phyloP scores from a whole-genome alignment of 2,329 filamentous ascomycete genomes.

The Colletotrichum coccodes region DNA sequence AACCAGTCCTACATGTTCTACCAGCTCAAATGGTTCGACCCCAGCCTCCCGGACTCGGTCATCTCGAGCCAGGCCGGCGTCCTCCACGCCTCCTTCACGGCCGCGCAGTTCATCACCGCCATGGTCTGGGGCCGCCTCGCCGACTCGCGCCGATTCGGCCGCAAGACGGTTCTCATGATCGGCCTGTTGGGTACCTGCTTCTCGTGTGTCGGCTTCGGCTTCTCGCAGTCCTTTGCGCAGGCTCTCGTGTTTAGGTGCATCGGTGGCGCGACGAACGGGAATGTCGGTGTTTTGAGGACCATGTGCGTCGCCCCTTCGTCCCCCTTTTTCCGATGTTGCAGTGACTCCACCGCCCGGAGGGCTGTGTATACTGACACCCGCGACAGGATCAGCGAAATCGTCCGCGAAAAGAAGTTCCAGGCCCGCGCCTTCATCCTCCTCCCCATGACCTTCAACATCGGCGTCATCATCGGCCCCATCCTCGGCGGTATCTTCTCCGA shows the following conservation, averaged over 20 bases:
- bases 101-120: constrained; percentile 83
- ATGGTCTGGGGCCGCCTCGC: constrained; percentile 84
- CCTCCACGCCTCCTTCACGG: constrained; percentile 82
- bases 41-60: constrained; percentile 63
- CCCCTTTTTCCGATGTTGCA: constrained; percentile 27
- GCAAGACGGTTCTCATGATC: constrained; percentile 82
- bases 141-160: constrained; percentile 70
- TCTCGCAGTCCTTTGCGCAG: constrained; percentile 71
- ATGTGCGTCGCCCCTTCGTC: constrained; percentile 56
- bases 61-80: constrained; percentile 84
- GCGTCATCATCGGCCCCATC: constrained; percentile 56
- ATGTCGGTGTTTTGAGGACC: constrained; percentile 67
- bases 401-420: constrained; percentile 58
- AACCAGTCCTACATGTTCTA: constrained; percentile 83
- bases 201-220: constrained; percentile 78
- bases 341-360: constrained; percentile 50
- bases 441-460: constrained; percentile 60
- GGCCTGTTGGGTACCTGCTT: constrained; percentile 75
- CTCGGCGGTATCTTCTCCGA: constrained; percentile 77
- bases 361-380: background rate
- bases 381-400: constrained; percentile 54
- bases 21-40: constrained; percentile 82
- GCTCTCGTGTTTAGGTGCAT: constrained; percentile 74
- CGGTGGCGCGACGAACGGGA: constrained; percentile 67
- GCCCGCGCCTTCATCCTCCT: constrained; percentile 58